Evolutionary conservation across 1,284 basidiomycete species (phyloP).

Genomic region (Malassezia equina): DNA sequence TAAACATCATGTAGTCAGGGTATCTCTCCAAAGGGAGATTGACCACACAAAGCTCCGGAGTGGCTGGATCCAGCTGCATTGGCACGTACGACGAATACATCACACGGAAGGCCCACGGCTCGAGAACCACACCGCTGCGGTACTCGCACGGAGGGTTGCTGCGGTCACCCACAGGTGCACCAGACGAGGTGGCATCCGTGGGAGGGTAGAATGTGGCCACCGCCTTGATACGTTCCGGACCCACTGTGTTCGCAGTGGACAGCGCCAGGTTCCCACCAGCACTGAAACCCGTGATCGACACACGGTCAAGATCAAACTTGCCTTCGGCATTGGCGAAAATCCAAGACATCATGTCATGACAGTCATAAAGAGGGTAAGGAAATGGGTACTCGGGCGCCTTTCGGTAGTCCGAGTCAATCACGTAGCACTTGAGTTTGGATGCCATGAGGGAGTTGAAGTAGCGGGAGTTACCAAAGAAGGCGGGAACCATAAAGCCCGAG

Average conservation of each 20-base stretch:
- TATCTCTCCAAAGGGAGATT: constrained; percentile 18
- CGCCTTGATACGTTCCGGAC: constrained; percentile 25
- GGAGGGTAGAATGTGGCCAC: constrained; percentile 24
- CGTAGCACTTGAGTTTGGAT: constrained; percentile 6
- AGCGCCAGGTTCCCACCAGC: constrained; percentile 39
- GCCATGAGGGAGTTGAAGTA: constrained; percentile 22
- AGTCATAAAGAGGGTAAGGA: constrained; percentile 28
- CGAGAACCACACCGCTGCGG: constrained; percentile 25
- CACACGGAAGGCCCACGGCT: constrained; percentile 21
- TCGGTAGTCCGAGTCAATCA: constrained; percentile 20
- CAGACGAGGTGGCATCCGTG: constrained; percentile 24
- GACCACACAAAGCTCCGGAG: constrained; percentile 26
- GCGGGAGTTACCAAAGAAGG: constrained; percentile 15
- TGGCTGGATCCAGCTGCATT: constrained; percentile 11
- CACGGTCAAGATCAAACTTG: constrained; percentile 20
- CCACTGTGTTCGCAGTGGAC: constrained; percentile 18
- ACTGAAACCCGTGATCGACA: constrained; percentile 33
- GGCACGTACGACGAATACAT: constrained; percentile 32
- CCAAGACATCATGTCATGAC: constrained; percentile 24
- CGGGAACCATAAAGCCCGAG: constrained; percentile 18
- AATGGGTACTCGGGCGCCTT: constrained; percentile 41
- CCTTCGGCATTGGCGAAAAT: constrained; percentile 19
- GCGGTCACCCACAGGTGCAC: constrained; percentile 11
- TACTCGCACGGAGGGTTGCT: constrained; percentile 8
- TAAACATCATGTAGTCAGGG: constrained; percentile 23